These are phyloP conservation scores for Sclerotinia nivalis DNA, from an alignment of 2,329 filamentous ascomycete genomes.

Conservation along the genomic window DNA sequence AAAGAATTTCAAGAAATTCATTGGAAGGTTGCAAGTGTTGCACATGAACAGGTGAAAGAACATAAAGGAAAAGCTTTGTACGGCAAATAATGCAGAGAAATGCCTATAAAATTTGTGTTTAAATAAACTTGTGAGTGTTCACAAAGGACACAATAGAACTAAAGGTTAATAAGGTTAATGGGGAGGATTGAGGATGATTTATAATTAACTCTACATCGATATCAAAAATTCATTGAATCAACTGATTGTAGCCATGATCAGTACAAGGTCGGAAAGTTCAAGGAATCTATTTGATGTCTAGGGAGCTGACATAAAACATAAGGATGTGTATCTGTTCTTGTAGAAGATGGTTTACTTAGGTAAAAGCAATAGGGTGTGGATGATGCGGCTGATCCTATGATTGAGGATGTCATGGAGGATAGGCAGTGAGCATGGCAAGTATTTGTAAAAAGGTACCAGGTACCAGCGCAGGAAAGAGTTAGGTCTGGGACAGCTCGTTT, in stretches of 20 bases:
- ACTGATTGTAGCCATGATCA: neutral
- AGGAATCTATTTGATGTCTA: neutral
- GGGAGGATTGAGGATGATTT: neutral
- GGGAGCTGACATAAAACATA: neutral
- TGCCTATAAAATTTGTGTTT: neutral
- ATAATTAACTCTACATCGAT: rapidly evolving
- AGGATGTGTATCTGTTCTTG: neutral
- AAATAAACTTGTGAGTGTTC: rapidly evolving
- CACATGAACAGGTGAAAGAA: neutral
- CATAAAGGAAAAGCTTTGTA: neutral
- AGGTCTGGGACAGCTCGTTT: neutral
- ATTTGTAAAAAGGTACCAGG: neutral
- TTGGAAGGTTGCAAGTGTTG: too few species aligned
- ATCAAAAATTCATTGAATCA: neutral
- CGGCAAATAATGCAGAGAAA: rapidly evolving
- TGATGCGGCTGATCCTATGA: neutral
- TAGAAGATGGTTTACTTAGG: rapidly evolving
- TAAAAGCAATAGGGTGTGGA: neutral
- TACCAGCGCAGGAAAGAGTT: neutral
- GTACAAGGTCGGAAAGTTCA: too few species aligned
- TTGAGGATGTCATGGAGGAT: neutral
- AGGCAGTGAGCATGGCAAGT: too few species aligned
- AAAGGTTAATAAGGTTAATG: rapidly evolving
- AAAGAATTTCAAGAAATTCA: neutral
- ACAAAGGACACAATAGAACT: neutral